phyloP scores from a whole-genome alignment of 2,329 filamentous ascomycete genomes.

The Graphiopsis chlorocephala region DNA sequence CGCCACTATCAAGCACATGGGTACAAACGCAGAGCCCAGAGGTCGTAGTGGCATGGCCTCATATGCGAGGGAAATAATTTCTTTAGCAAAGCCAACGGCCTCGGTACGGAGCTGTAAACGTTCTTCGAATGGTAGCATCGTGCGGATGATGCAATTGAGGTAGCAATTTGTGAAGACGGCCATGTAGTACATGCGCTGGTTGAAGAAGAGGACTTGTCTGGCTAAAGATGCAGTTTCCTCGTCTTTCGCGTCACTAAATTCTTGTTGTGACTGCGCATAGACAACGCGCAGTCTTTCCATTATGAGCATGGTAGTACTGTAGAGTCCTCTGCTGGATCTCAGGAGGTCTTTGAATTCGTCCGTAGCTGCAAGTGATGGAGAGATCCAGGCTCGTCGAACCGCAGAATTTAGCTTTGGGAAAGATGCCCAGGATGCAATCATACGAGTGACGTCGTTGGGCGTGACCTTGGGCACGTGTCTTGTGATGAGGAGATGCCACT shows the following conservation, averaged over 20 bases:
- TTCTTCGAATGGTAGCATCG: background rate
- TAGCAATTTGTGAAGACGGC: constrained; percentile 1
- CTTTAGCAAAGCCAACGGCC: background rate
- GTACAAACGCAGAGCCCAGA: background rate
- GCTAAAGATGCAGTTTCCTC: background rate
- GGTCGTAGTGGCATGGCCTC: background rate
- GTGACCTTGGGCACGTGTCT: background rate
- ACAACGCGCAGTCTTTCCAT: background rate
- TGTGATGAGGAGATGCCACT: constrained; percentile 7
- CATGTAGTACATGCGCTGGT: constrained; percentile 9
- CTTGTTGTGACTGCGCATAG: background rate
- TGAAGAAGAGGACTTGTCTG: background rate
- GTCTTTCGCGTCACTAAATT: background rate
- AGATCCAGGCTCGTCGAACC: background rate
- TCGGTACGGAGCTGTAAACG: background rate
- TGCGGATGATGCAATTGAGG: constrained; percentile 3
- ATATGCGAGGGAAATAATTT: background rate
- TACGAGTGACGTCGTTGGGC: background rate
- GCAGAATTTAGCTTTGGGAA: background rate
- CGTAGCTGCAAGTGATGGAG: background rate
- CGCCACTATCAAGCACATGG: constrained; percentile 7
- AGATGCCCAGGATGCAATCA: background rate
- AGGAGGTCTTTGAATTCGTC: background rate
- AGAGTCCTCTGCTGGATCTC: background rate
- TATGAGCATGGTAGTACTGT: background rate